These are phyloP conservation scores for Domatiomyces globalis DNA, from an alignment of 2,329 filamentous ascomycete genomes.

Conservation along the genomic window DNA sequence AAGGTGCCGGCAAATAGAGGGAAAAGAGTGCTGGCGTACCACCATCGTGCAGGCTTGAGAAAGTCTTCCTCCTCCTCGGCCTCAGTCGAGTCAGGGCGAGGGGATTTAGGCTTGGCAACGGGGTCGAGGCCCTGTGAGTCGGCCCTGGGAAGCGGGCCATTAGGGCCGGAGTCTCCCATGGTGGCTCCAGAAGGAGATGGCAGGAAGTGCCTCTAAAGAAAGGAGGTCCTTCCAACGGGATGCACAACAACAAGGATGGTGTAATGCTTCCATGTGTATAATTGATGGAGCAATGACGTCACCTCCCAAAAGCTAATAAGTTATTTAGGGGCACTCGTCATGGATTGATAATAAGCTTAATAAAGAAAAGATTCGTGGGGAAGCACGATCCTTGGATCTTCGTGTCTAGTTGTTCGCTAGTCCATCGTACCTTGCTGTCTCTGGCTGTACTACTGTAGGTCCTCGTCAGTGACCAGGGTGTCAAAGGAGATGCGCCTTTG, in stretches of 20 bases:
- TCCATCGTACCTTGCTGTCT: no score
- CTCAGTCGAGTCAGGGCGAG: slow-evolving; percentile 4
- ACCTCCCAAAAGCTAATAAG: no score
- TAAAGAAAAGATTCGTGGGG: no score
- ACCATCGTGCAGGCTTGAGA: slow-evolving; percentile 35
- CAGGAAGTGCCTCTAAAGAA: not conserved
- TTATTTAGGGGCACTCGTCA: no score
- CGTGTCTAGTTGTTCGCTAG: no score
- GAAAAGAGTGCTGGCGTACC: slow-evolving; percentile 46
- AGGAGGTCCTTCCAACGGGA: not conserved
- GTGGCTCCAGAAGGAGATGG: not conserved
- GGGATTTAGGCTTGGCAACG: slow-evolving; percentile 16
- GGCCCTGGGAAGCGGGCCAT: slow-evolving; percentile 34
- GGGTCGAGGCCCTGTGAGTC: slow-evolving; percentile 33
- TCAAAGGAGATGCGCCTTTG: not conserved
- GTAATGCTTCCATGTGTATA: no score
- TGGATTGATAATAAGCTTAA: no score
- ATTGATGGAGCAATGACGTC: no score
- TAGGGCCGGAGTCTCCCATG: slow-evolving; percentile 42
- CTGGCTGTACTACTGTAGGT: no score
- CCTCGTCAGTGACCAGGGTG: no score
- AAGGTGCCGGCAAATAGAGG: slow-evolving; percentile 44
- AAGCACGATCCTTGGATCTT: no score
- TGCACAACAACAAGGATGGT: no score
- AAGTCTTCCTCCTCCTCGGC: slow-evolving; percentile 12